phyloP scores from a whole-genome alignment of 176 grass and related monocot genomes.

The Leersia perrieri region DNA sequence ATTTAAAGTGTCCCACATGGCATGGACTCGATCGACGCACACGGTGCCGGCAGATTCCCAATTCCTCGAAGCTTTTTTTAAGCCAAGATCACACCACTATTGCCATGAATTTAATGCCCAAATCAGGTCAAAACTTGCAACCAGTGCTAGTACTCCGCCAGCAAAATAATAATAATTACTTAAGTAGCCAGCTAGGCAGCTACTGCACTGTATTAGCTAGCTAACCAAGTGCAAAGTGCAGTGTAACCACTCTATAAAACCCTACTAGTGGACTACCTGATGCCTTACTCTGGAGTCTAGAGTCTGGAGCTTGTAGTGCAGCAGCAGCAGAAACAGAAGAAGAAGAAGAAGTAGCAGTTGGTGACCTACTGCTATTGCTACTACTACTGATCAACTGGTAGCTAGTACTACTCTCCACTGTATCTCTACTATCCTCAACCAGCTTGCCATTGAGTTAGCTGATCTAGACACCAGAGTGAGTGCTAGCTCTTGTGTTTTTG shows the following conservation, averaged over 20 bases:
- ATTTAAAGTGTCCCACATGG: conserved; percentile 51
- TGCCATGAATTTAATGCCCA: conserved; percentile 37
- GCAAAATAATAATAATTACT: background rate
- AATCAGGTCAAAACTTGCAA: conserved; percentile 45
- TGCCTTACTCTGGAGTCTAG: conserved; percentile 55
- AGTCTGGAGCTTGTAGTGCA: conserved; percentile 58
- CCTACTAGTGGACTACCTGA: conserved; percentile 17
- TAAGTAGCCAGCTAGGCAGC: background rate
- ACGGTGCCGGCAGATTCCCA: conserved; percentile 39
- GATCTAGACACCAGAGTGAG: conserved; percentile 56
- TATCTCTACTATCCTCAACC: conserved; percentile 50
- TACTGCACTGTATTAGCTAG: background rate
- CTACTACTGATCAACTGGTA: conserved; percentile 7
- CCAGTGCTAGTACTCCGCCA: background rate
- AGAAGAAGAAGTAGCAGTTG: conserved; percentile 15
- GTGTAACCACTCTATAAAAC: conserved; percentile 39
- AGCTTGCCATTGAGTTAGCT: conserved; percentile 27
- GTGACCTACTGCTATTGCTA: conserved; percentile 37
- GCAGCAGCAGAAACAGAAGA: background rate
- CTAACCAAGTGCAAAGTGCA: background rate
- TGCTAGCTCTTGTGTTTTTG: conserved; percentile 14
- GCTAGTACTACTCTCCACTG: conserved; percentile 34
- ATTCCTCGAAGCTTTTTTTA: background rate
- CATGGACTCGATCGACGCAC: conserved; percentile 45
- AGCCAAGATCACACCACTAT: conserved; percentile 27